Conservation (phyloP, 495 filamentous ascomycete genomes). For the Gamarada debralockiae region DNA sequence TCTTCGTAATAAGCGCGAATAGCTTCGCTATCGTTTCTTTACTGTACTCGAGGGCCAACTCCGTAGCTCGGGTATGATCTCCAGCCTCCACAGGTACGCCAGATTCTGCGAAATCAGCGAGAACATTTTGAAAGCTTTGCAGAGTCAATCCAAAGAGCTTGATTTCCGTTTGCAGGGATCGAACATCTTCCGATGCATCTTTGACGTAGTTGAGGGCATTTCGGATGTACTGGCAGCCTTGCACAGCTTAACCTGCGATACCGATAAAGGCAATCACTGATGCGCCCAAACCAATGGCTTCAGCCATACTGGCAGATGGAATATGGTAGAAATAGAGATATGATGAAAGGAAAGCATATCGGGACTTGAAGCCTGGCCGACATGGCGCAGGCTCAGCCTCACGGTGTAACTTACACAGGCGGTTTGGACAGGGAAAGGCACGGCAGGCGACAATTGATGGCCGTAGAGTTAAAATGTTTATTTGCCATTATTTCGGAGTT, state of each 20-base stretch:
- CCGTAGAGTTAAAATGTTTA: no score
- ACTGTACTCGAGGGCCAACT: background rate
- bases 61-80: background rate
- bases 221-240: constrained; percentile 3
- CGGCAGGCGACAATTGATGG: no score
- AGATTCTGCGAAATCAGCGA: background rate
- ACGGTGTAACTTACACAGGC: no score
- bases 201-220: background rate
- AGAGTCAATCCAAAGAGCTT: background rate
- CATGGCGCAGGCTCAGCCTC: no score
- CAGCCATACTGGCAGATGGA: background rate
- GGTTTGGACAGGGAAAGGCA: no score
- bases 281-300: background rate
- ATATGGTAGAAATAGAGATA: background rate
- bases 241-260: background rate
- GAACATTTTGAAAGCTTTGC: background rate
- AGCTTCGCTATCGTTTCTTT: background rate
- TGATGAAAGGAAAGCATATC: no score
- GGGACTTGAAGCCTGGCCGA: no score
- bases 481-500: no score
- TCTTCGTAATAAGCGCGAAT: background rate
- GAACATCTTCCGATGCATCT: background rate
- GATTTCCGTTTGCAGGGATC: background rate
- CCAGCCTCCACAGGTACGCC: background rate
- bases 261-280: constrained; percentile 1